These are phyloP conservation scores for Neurospora intermedia DNA, from an alignment of 495 filamentous ascomycete genomes.

Conservation along the genomic window DNA sequence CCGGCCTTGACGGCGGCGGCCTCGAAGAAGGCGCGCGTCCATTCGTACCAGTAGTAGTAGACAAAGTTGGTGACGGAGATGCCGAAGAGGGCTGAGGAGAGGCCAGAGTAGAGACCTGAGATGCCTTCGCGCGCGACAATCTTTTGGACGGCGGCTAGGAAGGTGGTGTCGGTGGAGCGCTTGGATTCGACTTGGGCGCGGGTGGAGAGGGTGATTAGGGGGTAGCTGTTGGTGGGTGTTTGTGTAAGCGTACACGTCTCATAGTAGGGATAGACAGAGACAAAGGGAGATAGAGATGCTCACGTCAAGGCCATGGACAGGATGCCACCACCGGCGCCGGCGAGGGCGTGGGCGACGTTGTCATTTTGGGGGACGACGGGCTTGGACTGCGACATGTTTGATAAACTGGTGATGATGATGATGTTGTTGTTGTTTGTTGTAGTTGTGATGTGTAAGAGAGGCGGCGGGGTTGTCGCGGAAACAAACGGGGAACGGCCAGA, in stretches of 20 bases:
- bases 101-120: conserved; percentile 71
- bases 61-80: conserved; percentile 99
- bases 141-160: conserved; percentile 67
- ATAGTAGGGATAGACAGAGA: not conserved
- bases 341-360: conserved; percentile 82
- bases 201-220: conserved; percentile 93
- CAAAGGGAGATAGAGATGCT: conserved; percentile 10
- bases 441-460: not conserved
- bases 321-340: conserved; percentile 82
- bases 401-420: not conserved
- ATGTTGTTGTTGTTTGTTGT: not conserved
- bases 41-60: conserved; percentile 99
- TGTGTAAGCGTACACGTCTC: not conserved
- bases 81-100: conserved; percentile 91
- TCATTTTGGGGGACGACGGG: conserved; percentile 59
- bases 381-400: conserved; percentile 30
- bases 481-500: not conserved
- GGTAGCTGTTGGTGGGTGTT: conserved; percentile 47
- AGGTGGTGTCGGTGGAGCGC: conserved; percentile 64
- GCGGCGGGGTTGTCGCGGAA: not conserved
- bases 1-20: conserved; percentile 63
- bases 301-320: conserved; percentile 93
- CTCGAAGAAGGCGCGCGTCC: conserved; percentile 84
- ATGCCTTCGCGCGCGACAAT: conserved; percentile 90
- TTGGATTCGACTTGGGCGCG: conserved; percentile 96